Evolutionary conservation across 345 rosid genomes (phyloP), one percentile per base, ranked within the genome.

Genomic region (Rubroshorea leprosula): DNA sequence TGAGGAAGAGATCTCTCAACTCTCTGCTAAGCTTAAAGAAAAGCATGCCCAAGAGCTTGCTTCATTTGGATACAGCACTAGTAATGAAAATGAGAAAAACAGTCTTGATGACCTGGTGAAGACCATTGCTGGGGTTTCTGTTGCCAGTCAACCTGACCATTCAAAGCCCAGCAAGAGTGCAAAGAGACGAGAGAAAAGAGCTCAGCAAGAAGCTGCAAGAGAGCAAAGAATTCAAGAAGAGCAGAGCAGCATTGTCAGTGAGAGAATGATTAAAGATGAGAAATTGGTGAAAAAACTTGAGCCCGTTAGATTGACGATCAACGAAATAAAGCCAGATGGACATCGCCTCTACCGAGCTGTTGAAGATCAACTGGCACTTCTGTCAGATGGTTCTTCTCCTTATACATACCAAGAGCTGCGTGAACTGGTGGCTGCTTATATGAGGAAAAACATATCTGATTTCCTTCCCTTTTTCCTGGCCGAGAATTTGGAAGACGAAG

Each of bases 271-370:
- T 5, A 96, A 93, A 70, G 65, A 85, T 44, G 75, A 78, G 60
- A 82, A 80, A 41, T 64, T 85, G 68, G 79, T 69, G 52, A 66
- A 18, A 59, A 82, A 82, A 66, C 83, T 85, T 31, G 78, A 81
- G 52, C 97, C 91, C 19, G 54, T 83, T 44, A 88, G 96, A 18
- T 70, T 89, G 72, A 74, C 79, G 0, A 59, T 87, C 44, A 76
- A 61, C 41, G 91, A 89, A 77, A 89, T 89, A 38, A 93, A 87
- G 65, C 88, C 99, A 19, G 91, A 93, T 51, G 99, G 96, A 13
- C 87, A 89, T 68, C 87, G 99, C 68, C 96, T 89, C 60, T 93
- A 87, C 76, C 72, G 94, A 35, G 97, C 99, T 21, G 89, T 93
- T 19, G 97, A 93, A 55, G 78, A 83, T 66, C 99, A 93, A 80